Conservation (phyloP, 2,329 filamentous ascomycete species). For the Calonectria montana region DNA sequence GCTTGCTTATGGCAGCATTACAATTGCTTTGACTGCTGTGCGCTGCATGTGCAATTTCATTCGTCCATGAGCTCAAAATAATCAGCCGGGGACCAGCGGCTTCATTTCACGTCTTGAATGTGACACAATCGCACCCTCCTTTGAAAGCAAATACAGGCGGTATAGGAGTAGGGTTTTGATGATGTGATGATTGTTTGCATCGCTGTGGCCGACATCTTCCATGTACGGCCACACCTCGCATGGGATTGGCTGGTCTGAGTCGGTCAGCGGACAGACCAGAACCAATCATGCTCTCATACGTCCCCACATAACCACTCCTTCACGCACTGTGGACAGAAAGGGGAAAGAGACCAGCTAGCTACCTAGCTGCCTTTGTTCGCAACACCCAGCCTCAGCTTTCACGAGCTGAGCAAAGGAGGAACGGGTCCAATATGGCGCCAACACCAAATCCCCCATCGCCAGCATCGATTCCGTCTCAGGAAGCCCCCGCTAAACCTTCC, state of each 20-base stretch:
- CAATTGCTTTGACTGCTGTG: neutral
- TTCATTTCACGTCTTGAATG: neutral
- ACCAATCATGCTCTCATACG: conserved; percentile 13
- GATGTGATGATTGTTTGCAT: neutral
- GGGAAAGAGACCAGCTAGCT: conserved; percentile 27
- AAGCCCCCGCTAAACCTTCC: neutral
- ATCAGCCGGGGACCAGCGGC: too few species aligned
- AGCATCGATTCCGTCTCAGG: neutral
- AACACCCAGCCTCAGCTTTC: neutral
- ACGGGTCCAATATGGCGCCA: conserved; percentile 28
- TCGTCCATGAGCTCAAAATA: neutral
- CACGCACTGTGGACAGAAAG: conserved; percentile 7
- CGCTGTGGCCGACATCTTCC: neutral
- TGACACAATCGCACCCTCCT: neutral
- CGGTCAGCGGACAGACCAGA: neutral
- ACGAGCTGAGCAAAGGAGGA: neutral
- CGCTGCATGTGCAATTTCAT: neutral
- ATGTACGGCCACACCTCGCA: neutral
- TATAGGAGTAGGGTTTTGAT: neutral
- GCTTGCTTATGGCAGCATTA: neutral
- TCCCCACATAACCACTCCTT: conserved; percentile 13
- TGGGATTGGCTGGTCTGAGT: neutral
- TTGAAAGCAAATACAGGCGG: neutral
- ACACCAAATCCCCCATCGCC: neutral
- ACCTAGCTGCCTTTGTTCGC: neutral